Evolutionary conservation across 1,139 yeast genomes (phyloP), one percentile per base, ranked within the genome.

Genomic region (Arxiozyma telluris): DNA sequence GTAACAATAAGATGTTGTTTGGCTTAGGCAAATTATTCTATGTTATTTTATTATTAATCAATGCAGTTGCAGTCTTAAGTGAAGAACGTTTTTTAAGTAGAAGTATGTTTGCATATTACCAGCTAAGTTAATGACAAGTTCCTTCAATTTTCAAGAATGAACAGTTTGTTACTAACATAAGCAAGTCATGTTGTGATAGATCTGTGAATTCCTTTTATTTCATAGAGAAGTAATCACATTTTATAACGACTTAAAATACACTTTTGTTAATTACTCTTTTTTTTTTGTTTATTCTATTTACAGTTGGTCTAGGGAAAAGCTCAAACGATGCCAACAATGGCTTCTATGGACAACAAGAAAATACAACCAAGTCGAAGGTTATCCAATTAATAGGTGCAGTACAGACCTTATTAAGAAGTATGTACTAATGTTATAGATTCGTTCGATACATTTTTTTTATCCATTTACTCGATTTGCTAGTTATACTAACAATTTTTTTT

Each of bases 51-150:
- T 75, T 88, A 56, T 71, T 85, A 55, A 79, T 87, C 53, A 88
- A 88, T 67, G 82, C 93, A 0, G 79, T 87, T 34, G 95, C 96
- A 0, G 85, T 88, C 47, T 75, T 88, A 50, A 84, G 87, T 62
- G 96, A 88, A 64, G 95, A 88, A 67, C 74, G 96, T 57, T 88
- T 88, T 65, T 74, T 88, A 54, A 83, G 84, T 60, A 73, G 96
- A 68, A 82, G 84, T 78, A 73, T 64, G 82, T 73, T 23, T n/a
- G 3, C 30, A 27, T 53, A 27, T 25, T 22, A 34, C 6, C 6
- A 15, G n/a, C 12, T 6, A 15, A 27, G 30, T 2, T 34, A 22
- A 22, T 22, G 21, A n/a, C 27, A 12, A 18, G 18, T 21, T 22
- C 20, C 22, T 18, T 4, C 23, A 7, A 6, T n/a, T 4, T 8